Conservation (phyloP, 2,329 filamentous ascomycete species). For the Davidsoniella neocaledoniae region DNA sequence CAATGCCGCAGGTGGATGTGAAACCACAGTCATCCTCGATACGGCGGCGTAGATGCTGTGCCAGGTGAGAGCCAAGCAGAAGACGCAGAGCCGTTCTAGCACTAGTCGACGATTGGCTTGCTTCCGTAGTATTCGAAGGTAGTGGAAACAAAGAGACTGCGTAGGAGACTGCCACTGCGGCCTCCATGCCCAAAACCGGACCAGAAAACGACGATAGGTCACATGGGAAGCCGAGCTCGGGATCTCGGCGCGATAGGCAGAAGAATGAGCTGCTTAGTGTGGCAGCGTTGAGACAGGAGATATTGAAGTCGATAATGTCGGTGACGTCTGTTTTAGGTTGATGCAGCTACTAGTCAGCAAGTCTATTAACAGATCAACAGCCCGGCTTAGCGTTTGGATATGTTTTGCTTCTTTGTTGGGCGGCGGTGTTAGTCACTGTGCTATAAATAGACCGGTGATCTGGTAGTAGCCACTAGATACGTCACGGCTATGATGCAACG, state of each 20-base stretch:
- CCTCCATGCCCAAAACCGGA: background rate
- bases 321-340: slow-evolving; percentile 49
- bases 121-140: background rate
- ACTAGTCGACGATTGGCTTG: background rate
- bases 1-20: slow-evolving; percentile 74
- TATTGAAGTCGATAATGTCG: slow-evolving; percentile 71
- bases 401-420: background rate
- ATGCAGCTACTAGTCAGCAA: background rate
- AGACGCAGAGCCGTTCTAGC: slow-evolving; percentile 33
- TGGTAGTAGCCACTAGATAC: background rate
- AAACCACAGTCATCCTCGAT: slow-evolving; percentile 66
- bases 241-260: slow-evolving; percentile 53
- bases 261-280: slow-evolving; percentile 60
- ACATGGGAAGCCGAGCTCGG: slow-evolving; percentile 64
- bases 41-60: slow-evolving; percentile 51
- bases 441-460: background rate
- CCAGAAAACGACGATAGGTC: slow-evolving; percentile 55
- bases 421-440: background rate
- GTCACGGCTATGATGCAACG: no score
- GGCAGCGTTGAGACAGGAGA: slow-evolving; percentile 49
- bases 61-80: slow-evolving; percentile 65
- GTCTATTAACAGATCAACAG: background rate
- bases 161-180: background rate
- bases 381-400: no score
- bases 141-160: background rate